A percentile compares a stretch with the other conserved stretches of the same genome.
phyloP scores from a whole-genome alignment of 257 asterid species.

The Forsythia suspensa region DNA sequence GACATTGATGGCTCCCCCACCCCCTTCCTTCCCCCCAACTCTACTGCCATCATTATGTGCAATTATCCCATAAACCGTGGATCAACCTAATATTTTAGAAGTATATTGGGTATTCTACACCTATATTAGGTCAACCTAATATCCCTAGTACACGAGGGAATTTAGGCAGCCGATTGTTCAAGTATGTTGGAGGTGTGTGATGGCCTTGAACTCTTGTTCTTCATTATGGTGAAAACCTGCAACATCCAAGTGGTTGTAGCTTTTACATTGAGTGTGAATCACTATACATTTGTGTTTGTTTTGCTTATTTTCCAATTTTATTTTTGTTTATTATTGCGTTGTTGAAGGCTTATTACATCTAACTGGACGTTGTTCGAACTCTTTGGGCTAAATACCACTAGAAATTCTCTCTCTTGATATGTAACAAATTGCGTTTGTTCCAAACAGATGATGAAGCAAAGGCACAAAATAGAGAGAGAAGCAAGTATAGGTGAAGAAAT shows the following conservation, averaged over 20 bases:
- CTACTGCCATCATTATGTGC: background rate
- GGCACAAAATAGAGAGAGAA: slow-evolving; percentile 96
- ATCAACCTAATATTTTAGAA: background rate
- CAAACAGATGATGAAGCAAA: slow-evolving; percentile 90
- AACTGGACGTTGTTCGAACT: background rate
- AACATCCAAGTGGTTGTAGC: background rate
- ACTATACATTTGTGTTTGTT: background rate
- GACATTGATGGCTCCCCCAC: background rate
- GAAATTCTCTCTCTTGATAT: background rate
- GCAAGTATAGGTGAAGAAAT: slow-evolving; percentile 86
- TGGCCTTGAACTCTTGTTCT: background rate
- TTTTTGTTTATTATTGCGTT: background rate
- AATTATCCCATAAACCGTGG: background rate
- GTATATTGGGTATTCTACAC: background rate
- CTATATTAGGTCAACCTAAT: background rate
- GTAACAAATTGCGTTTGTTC: background rate
- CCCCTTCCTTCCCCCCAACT: background rate
- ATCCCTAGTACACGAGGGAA: background rate
- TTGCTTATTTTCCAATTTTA: background rate
- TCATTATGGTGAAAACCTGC: background rate
- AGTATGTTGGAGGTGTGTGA: background rate
- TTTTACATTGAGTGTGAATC: background rate
- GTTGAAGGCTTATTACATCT: background rate
- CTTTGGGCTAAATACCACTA: background rate
- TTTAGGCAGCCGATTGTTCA: background rate